Evolutionary conservation across 2,329 filamentous ascomycete species (phyloP), one percentile per base, ranked within the genome.

Genomic region (Rutstroemia sydowiana): DNA sequence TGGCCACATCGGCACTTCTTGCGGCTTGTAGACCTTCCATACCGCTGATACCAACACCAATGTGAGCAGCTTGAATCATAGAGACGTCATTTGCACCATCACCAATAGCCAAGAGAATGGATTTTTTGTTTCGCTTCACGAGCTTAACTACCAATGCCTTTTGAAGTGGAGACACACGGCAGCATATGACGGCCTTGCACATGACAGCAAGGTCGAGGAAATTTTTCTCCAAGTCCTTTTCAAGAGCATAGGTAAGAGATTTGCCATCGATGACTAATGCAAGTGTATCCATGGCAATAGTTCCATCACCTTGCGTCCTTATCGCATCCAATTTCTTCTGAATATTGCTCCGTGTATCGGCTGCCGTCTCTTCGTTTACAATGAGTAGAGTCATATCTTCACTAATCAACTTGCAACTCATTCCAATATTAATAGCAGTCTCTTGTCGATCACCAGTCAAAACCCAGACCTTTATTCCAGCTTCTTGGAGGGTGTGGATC

Each of bases 81-180:
- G 92, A 96, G n/a, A 98, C 93, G 65, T 98, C 93, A 71, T 98
- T 98, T 43, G 93, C 93, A 59, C 93, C 93, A 64, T 98, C 93
- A 60, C 93, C 93, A 67, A 98, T 96, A 47, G 93, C 93, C 46
- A 98, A 81, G 48, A 96, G 82, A 60, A 98, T 90, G 11, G 89
- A 82, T 66, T 96, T 88, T 60, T 93, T 81, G 68, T 95, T 88
- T 60, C 81, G 81, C 60, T 97, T 98, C 65, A 98, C 93, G 59
- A 97, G 81, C 74, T 98, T 98, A 61, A 98, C 93, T 20, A 98
- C 93, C 57, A 98, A 75, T 14, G 93, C 95, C 71, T 98, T 98
- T 65, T 98, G 93, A 44, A 98, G 76, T 2, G 93, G 93, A 20
- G 93, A 97, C 1, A 98, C 95, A 75, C 93, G 91, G 68, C 88